Percentiles rank a stretch among this genome's conserved stretches.
phyloP scores from a whole-genome alignment of 2,329 filamentous ascomycete species.

The Aspergillus unguis region DNA sequence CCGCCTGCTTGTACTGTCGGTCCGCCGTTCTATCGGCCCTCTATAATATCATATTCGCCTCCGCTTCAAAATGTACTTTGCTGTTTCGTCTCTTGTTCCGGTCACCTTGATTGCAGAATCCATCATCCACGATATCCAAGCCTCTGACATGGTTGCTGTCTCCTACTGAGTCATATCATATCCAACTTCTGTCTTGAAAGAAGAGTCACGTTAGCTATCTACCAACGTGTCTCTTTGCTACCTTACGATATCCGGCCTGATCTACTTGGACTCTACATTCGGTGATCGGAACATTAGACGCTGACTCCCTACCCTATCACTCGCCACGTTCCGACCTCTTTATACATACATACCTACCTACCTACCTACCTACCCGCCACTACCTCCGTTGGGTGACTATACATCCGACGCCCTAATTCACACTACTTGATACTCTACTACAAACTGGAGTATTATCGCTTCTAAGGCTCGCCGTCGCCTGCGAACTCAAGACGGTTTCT shows the following conservation, averaged over 20 bases:
- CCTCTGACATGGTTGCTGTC: conserved; percentile 25
- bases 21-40: conserved; percentile 30
- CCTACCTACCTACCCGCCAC: neutral
- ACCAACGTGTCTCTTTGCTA: conserved; percentile 15
- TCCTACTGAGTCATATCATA: conserved; percentile 23
- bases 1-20: conserved; percentile 34
- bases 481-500: conserved; percentile 28
- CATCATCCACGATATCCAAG: conserved; percentile 31
- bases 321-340: conserved; percentile 13
- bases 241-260: conserved; percentile 19
- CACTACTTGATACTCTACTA: conserved; percentile 13
- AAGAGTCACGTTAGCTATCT: conserved; percentile 18
- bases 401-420: conserved; percentile 1
- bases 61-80: conserved; percentile 40
- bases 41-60: conserved; percentile 21
- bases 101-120: conserved; percentile 36
- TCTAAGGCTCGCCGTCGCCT: conserved; percentile 34
- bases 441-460: conserved; percentile 26
- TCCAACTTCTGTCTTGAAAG: conserved; percentile 13
- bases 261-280: conserved; percentile 23
- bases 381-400: conserved; percentile 4
- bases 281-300: conserved; percentile 27
- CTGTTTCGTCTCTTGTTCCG: conserved; percentile 33
- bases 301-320: conserved; percentile 16
- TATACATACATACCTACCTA: conserved; percentile 1